phyloP scores from a whole-genome alignment of 139 green algal genomes.

The Marvania coccoides region DNA sequence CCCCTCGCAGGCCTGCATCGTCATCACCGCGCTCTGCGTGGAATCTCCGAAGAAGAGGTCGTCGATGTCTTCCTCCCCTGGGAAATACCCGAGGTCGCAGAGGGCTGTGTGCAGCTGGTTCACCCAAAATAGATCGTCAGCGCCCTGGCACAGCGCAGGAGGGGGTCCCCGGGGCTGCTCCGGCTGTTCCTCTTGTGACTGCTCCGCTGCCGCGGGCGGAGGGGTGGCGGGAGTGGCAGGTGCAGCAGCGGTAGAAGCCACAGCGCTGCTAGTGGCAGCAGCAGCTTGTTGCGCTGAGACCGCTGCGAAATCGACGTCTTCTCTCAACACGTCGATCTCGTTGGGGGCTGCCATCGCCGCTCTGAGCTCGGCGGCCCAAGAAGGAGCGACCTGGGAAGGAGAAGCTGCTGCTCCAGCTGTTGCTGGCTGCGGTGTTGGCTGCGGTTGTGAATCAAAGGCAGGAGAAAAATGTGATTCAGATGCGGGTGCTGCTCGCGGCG shows the following conservation, averaged over 20 bases:
- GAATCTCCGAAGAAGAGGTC: conserved; percentile 44
- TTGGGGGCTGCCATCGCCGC: conserved; percentile 34
- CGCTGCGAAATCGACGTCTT: background rate
- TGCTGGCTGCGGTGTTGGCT: background rate
- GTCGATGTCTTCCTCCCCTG: conserved; percentile 58
- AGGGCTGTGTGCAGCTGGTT: conserved; percentile 47
- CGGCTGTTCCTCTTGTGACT: background rate
- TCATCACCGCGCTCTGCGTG: conserved; percentile 33
- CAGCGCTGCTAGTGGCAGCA: background rate
- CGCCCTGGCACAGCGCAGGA: conserved; percentile 44
- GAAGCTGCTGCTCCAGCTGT: conserved; percentile 5
- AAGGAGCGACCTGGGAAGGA: background rate
- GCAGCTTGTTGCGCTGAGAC: background rate
- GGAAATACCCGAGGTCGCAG: conserved; percentile 47
- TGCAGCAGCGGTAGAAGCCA: background rate
- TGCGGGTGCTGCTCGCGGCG: conserved; percentile 3
- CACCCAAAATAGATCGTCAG: conserved; percentile 80
- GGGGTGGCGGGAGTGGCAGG: background rate
- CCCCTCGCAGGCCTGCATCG: conserved; percentile 48
- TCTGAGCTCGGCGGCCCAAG: conserved; percentile 19
- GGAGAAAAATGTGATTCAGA: background rate
- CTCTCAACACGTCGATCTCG: conserved; percentile 25
- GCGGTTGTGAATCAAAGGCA: background rate
- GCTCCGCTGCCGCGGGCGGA: background rate
- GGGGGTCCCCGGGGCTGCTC: conserved; percentile 33